These are phyloP conservation scores for Gracilaria caudata DNA, from an alignment of 23 red algal species.

Conservation along the genomic window DNA sequence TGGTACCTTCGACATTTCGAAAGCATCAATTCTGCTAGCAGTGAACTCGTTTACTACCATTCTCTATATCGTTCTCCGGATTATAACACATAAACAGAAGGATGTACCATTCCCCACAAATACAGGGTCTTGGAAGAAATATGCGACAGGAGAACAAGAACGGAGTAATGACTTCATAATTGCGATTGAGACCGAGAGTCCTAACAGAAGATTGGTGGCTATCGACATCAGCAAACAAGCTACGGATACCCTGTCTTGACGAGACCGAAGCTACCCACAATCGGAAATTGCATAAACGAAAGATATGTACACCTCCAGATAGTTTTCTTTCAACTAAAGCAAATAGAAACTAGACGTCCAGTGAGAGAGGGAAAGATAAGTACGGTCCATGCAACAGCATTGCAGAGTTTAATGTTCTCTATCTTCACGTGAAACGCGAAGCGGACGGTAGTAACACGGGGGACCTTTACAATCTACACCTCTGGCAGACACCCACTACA, in stretches of 20 bases:
- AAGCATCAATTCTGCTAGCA: not conserved
- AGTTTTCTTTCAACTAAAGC: no score
- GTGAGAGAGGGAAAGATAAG: no score
- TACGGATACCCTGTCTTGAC: not conserved
- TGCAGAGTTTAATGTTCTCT: no score
- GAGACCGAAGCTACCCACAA: not conserved
- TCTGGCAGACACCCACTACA: no score
- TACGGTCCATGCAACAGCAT: no score
- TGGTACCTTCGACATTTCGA: not conserved
- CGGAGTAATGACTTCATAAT: not conserved
- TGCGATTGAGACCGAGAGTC: not conserved
- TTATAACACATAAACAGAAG: not conserved
- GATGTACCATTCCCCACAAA: not conserved
- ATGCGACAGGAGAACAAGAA: not conserved
- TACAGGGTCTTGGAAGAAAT: constrained; percentile 1
- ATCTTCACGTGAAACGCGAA: no score
- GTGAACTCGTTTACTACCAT: not conserved
- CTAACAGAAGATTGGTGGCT: not conserved
- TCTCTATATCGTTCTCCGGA: not conserved
- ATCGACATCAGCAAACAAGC: not conserved
- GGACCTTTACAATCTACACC: no score
- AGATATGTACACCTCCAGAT: no score
- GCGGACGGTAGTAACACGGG: no score
- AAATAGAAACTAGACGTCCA: no score
- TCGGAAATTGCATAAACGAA: not conserved